Evolutionary conservation across 805 yeast species (phyloP), one percentile per base, ranked within the genome.

Genomic region (Ogataea angusta): DNA sequence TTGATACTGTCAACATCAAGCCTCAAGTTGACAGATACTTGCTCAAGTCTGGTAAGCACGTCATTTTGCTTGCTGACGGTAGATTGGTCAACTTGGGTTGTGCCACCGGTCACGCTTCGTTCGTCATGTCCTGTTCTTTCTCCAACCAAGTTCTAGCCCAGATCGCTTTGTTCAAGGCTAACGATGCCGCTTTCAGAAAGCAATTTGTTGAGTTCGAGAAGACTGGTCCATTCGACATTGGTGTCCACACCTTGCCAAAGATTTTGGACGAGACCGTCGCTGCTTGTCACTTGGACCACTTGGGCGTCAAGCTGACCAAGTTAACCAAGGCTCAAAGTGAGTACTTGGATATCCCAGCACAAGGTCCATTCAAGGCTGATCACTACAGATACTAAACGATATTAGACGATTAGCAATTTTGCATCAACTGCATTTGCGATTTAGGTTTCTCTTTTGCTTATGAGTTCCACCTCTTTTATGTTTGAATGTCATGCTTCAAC

Each of bases 101-200:
- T 78, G 99, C 98, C 68, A 91, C 98, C 63, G 99, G 99, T 68
- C 99, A 91, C 80, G 85, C 98, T 38, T 88, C 97, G 30, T 91
- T 91, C 67, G 99, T 91, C 65, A 91, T 91, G 99, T 89, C 97
- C 51, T 93, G 98, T 76, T 93, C 98, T 42, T 91, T 91, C 95
- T 87, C 97, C 61, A 91, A 91, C 86, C 99, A 91, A 78, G 98
- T 91, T 53, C 79, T 91, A 67, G 99, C 99, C 60, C 99, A 91
- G 78, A 91, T 90, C 64, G 98, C 97, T 62, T 76, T 90, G 67
- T 91, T 76, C 95, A 91, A 89, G 72, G 81, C 95, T 62, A 63
- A 82, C 51, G 89, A 91, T 74, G 72, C 67, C 47, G 80, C 65
- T 51, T 91, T 93, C 87, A 84, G 85, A 72, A 59, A 76, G 52